Percentiles rank a stretch among this genome's conserved stretches.
Evolutionary conservation across 176 grass and related monocot species (phyloP).

Genomic region (Guadua angustifolia): DNA sequence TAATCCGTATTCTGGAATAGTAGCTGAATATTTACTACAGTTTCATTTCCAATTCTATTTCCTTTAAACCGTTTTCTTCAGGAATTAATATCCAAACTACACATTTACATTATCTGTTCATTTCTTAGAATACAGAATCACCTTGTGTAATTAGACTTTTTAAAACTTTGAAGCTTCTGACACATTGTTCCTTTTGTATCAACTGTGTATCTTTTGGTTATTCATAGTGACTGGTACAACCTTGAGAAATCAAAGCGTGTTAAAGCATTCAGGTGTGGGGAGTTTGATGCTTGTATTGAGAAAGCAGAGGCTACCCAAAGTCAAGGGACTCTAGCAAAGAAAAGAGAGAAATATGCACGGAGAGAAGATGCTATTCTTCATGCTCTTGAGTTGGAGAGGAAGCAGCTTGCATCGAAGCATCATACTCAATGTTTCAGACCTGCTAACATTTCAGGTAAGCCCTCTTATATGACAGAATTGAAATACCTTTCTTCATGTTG

Average conservation of each 20-base stretch:
- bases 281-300: conserved; percentile 99
- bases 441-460: conserved; percentile 54
- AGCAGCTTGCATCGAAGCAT: conserved; percentile 65
- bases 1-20: conserved; percentile 9
- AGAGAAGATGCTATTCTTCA: conserved; percentile 98
- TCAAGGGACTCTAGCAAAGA: conserved; percentile 87
- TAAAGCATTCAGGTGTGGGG: conserved; percentile 95
- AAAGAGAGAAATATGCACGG: conserved; percentile 98
- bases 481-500: conserved; percentile 37
- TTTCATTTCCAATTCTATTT: conserved; percentile 19
- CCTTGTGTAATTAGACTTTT: neutral
- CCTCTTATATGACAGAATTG: conserved; percentile 46
- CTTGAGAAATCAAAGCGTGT: conserved; percentile 99
- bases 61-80: conserved; percentile 16
- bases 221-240: conserved; percentile 96
- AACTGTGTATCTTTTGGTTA: conserved; percentile 42
- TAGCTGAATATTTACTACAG: neutral
- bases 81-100: conserved; percentile 1
- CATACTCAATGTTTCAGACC: conserved; percentile 53
- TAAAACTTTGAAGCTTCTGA: conserved; percentile 9
- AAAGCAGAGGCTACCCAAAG: conserved; percentile 90
- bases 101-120: neutral
- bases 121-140: conserved; percentile 16
- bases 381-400: conserved; percentile 93
- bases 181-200: conserved; percentile 33